A percentile compares a stretch with the other conserved stretches of the same genome.
Evolutionary conservation across 78 protist genomes (phyloP).

Genomic region (Pigoraptor vietnamica): DNA sequence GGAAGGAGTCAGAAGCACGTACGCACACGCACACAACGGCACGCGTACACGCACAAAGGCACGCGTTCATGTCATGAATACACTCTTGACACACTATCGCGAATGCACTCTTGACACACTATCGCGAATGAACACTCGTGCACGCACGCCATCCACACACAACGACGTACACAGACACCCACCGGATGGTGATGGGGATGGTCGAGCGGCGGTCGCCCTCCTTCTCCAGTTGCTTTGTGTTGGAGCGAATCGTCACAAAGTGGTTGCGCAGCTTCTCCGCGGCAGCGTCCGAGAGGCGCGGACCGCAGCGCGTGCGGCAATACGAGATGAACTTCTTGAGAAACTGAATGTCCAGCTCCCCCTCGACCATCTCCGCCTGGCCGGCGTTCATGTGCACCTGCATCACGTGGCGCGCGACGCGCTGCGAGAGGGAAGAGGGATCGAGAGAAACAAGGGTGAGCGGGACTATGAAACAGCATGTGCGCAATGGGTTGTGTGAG

Average conservation of each 20-base stretch:
- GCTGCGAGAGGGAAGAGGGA: not conserved
- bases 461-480: constrained; percentile 3
- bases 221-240: too few species aligned
- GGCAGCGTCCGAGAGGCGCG: constrained; percentile 80
- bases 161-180: too few species aligned
- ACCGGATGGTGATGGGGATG: constrained; percentile 76
- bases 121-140: too few species aligned
- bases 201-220: constrained; percentile 1
- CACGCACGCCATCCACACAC: too few species aligned
- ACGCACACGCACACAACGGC: too few species aligned
- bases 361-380: not conserved
- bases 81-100: too few species aligned
- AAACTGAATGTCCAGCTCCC: not conserved
- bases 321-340: constrained; percentile 55
- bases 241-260: constrained; percentile 44
- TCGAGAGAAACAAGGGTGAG: constrained; percentile 17
- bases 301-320: constrained; percentile 34
- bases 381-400: constrained; percentile 13
- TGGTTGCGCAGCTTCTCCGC: constrained; percentile 32
- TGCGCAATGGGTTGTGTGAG: not conserved
- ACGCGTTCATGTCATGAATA: too few species aligned
- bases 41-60: too few species aligned
- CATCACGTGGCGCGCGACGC: constrained; percentile 53
- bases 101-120: too few species aligned
- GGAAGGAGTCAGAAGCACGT: too few species aligned